Base-by-base conservation (phyloP, 2,329 filamentous ascomycete species). In the Sporothrix dimorphospora region DNA sequence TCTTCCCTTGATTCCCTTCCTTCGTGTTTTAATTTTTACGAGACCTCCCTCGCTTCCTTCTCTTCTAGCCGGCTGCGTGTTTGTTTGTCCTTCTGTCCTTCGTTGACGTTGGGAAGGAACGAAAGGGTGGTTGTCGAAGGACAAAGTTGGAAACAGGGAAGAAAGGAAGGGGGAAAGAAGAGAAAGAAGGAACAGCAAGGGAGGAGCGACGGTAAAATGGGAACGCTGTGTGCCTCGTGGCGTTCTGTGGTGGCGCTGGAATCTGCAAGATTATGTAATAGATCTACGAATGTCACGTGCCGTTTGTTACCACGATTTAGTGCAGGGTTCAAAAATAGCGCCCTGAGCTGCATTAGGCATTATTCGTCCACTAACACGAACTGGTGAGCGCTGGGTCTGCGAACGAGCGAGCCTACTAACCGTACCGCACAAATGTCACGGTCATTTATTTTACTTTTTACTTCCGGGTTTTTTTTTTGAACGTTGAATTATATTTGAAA, bases 31-130 rank as follows among this genome's bases (percentile, higher is more conserved):
- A 69, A 45, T 59, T 67, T 14, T 69, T 69, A 69, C 67, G 38
- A 69, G 67, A 57, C 51, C 67, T 59, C 67, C 67, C 67, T 69
- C 67, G 51, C 45, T 55, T 69, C 67, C 67, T 69, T 69, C 51
- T 45, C 53, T 59, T 57, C 38, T 34, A 19, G 67, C 51, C 14
- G 34, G 30, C 27, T 51, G 42, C 19, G 63, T 49, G 42, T 11
- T 49, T 34, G 65, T 67, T 21, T 49, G 24, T 53, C 45, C 65
- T 51, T 49, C 45, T 51, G 38, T 51, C 45, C 65, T 53, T 53
- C 65, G 42, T 67, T 67, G 65, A 67, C 27, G 65, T 51, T 67
- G 65, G 65, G 65, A 67, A 67, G 19, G 27, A 67, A 51, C 65
- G 67, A 57, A 45, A 69, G 34, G 2, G 38, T 65, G 59, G 45